Conservation (phyloP, 768 basidiomycete species). For the Pleurotus eryngii region DNA sequence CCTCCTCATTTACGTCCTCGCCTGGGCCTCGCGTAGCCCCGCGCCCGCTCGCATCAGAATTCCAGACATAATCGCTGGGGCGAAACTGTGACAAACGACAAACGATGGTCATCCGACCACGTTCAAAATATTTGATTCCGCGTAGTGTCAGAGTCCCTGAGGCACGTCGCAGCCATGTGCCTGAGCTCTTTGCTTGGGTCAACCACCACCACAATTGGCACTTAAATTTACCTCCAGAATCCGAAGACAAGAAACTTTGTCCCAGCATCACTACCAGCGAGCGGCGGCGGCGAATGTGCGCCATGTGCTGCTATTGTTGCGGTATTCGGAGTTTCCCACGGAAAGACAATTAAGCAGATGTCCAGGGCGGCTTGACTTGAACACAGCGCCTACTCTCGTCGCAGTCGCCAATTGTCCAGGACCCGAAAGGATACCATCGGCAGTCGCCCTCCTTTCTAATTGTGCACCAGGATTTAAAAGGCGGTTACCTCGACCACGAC, state of each 20-base stretch:
- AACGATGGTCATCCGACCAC: too few relatives aligned
- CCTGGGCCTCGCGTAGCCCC: too few relatives aligned
- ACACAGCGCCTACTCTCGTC: not conserved
- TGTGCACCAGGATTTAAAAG: not conserved
- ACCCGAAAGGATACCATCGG: not conserved
- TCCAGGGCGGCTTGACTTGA: not conserved
- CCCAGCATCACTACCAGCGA: not conserved
- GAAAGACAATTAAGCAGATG: not conserved
- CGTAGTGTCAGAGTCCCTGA: too few relatives aligned
- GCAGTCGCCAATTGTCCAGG: not conserved
- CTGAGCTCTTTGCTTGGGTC: not conserved
- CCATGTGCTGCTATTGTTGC: not conserved
- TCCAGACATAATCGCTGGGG: too few relatives aligned
- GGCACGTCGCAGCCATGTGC: not conserved
- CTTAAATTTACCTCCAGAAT: not conserved
- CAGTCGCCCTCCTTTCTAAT: not conserved
- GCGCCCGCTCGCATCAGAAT: too few relatives aligned
- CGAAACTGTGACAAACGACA: too few relatives aligned
- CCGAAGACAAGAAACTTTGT: not conserved
- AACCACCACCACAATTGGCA: not conserved
- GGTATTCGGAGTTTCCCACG: not conserved
- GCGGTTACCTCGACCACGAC: not conserved
- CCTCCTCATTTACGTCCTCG: not conserved
- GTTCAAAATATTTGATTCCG: too few relatives aligned
- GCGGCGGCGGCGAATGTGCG: not conserved